Evolutionary conservation across 2,329 filamentous ascomycete genomes (phyloP).

Genomic region (Colletotrichum falcatum): DNA sequence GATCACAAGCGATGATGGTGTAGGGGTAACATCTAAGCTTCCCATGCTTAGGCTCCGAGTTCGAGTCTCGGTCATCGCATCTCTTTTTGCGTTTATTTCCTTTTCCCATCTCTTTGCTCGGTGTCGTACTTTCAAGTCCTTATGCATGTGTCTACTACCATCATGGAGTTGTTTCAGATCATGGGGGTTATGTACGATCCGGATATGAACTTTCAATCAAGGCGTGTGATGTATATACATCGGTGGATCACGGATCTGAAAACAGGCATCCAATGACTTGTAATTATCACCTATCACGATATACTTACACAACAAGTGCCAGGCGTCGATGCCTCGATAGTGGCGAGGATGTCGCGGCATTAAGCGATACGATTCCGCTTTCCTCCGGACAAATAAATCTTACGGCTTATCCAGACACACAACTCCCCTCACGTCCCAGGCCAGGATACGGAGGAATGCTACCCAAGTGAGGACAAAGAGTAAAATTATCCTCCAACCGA

Average conservation of each 20-base stretch:
- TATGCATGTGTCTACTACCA: not conserved
- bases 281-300: not conserved
- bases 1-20: constrained; percentile 23
- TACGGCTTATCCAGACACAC: not conserved
- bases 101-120: rapidly evolving
- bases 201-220: not conserved
- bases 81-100: not conserved
- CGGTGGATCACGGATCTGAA: not conserved
- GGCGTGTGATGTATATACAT: not conserved
- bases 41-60: constrained; percentile 36
- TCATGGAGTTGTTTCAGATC: not conserved
- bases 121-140: not conserved
- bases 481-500: no score
- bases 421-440: not conserved
- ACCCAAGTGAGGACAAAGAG: not conserved
- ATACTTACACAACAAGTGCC: not conserved
- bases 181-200: no score
- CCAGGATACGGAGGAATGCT: not conserved
- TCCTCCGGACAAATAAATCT: not conserved
- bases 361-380: not conserved
- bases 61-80: constrained; percentile 37
- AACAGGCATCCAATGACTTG: not conserved
- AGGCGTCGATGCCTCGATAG: not conserved
- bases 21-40: constrained; percentile 40
- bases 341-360: not conserved